Evolutionary conservation across 441 rosid species (phyloP), one percentile per base, ranked within the genome.

Genomic region (Adansonia rubrostipa): DNA sequence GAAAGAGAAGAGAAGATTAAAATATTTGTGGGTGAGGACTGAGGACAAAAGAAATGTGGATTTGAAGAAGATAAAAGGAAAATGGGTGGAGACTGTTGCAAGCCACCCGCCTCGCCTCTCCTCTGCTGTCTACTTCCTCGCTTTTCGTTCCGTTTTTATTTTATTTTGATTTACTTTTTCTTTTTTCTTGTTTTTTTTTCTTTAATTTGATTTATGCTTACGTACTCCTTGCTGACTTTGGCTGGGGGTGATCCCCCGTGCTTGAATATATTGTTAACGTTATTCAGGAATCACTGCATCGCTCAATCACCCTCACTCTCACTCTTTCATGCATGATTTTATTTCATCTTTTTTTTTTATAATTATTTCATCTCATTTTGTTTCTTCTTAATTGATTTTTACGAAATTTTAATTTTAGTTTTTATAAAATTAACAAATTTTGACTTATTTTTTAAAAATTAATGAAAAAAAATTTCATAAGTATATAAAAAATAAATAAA

Each of bases 61-160:
- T 50, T 79, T 75, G 78, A 42, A 71, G 76, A 78, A 67, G 85
- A 84, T 88, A 90, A 84, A 84, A 85, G 44, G 79, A 76, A 76
- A 66, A 42, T 17, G 63, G 76, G 78, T 44, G 71, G 82, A 73
- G 80, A 81, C 74, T 77, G 82, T 77, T 36, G 42, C 69, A 33
- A 84, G 74, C 90, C 90, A 85, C 94, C 89, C 90, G 87, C 17
- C 6, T 36, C 47, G 3, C 83, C 82, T 63, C 86, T 74, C 69
- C 33, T 51, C 82, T 79, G 83, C 63, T 77, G 45, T 80, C 80
- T 53, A 47, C 82, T 60, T 45, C 84, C 53, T 15, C 82, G 77
- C 69, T 73, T 15, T 71, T 24, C 45, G 9, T 33, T 0, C 33
- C 24, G 14, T 33, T 44, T 51, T 28, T 10, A 9, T 42, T 36